Conservation (phyloP, 495 filamentous ascomycete genomes). For the Chlorociboria aeruginascens region DNA sequence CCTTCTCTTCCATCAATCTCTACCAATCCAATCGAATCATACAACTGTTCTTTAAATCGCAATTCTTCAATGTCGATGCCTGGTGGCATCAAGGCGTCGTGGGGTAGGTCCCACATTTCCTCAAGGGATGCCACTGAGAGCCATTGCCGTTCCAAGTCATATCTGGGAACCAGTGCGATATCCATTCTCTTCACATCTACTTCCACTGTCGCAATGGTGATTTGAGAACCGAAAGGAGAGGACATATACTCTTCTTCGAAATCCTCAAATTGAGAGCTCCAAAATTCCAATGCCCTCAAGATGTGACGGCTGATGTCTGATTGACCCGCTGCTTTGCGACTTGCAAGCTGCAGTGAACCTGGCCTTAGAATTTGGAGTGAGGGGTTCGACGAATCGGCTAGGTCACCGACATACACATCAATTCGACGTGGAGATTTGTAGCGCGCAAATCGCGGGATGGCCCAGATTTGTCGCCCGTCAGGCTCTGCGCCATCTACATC, state of each 20-base stretch:
- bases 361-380: too few relatives aligned
- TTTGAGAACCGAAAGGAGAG: conserved; percentile 9
- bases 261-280: neutral
- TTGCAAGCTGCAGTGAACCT: too few relatives aligned
- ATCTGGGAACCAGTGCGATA: conserved; percentile 1
- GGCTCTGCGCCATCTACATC: too few relatives aligned
- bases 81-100: neutral
- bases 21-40: conserved; percentile 5
- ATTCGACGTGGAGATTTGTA: too few relatives aligned
- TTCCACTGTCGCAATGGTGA: conserved; percentile 3
- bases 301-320: conserved; percentile 5
- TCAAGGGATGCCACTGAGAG: neutral
- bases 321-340: too few relatives aligned
- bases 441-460: too few relatives aligned
- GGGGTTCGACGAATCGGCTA: too few relatives aligned
- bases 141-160: conserved; percentile 4
- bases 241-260: conserved; percentile 1
- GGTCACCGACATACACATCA: too few relatives aligned
- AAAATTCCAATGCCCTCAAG: conserved; percentile 2
- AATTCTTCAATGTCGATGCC: conserved; percentile 1
- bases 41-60: conserved; percentile 3
- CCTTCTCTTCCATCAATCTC: neutral
- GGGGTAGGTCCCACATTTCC: neutral
- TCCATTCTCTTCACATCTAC: neutral
- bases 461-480: too few relatives aligned